phyloP scores from a whole-genome alignment of 2,329 filamentous ascomycete genomes.

The Incumbomyces lentus region DNA sequence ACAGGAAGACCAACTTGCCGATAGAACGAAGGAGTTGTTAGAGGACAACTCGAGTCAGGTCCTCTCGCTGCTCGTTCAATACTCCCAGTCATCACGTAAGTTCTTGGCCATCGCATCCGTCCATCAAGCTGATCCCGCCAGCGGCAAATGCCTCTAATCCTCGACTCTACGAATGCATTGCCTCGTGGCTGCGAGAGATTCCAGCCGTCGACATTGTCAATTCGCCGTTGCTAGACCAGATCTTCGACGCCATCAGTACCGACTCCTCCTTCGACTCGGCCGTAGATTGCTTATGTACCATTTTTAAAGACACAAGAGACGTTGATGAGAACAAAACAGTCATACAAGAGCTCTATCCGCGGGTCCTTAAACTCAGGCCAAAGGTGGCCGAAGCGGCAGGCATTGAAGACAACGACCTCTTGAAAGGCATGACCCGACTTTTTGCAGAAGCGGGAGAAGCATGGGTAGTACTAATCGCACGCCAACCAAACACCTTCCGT shows the following conservation, averaged over 20 bases:
- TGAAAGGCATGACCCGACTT: slow-evolving; percentile 79
- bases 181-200: slow-evolving; percentile 91
- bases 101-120: slow-evolving; percentile 18
- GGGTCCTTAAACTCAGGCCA: slow-evolving; percentile 63
- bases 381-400: slow-evolving; percentile 66
- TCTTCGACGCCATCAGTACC: slow-evolving; percentile 65
- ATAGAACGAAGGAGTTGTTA: slow-evolving; percentile 78
- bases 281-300: slow-evolving; percentile 82
- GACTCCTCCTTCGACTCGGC: slow-evolving; percentile 76
- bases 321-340: slow-evolving; percentile 79
- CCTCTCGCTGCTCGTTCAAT: slow-evolving; percentile 75
- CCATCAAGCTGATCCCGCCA: slow-evolving; percentile 26
- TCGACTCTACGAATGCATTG: slow-evolving; percentile 86
- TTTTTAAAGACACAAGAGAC: slow-evolving; percentile 84
- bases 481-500: slow-evolving; percentile 71
- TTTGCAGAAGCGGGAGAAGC: slow-evolving; percentile 89
- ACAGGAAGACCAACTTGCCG: slow-evolving; percentile 88
- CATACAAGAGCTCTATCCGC: slow-evolving; percentile 74
- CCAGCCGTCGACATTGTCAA: slow-evolving; percentile 72
- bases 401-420: slow-evolving; percentile 72
- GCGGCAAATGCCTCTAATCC: slow-evolving; percentile 73
- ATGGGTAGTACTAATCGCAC: slow-evolving; percentile 85
- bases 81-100: slow-evolving; percentile 82
- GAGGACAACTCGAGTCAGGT: slow-evolving; percentile 85
- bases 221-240: slow-evolving; percentile 71